Evolutionary conservation across 805 yeast species (phyloP).

Genomic region (Yamadazyma insecticola): DNA sequence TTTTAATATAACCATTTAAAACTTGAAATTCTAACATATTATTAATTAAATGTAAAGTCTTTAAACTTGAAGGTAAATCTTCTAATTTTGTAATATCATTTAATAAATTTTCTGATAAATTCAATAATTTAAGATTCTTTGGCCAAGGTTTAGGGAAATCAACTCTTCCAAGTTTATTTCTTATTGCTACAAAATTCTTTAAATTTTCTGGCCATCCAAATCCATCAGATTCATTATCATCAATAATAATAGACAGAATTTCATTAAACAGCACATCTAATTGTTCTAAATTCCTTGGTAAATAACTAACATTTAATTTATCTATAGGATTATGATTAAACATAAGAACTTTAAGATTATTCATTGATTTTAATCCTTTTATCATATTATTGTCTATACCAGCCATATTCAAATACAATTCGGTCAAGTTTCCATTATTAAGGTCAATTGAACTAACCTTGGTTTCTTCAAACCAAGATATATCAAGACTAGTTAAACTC

Average conservation of each 20-base stretch:
- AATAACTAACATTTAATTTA: constrained; percentile 7
- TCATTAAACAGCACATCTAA: constrained; percentile 25
- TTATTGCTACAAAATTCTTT: too few relatives aligned
- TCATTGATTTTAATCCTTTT: constrained; percentile 15
- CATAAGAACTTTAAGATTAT: constrained; percentile 25
- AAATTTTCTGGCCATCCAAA: too few relatives aligned
- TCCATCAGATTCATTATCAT: constrained; percentile 1
- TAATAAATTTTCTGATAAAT: constrained; percentile 7
- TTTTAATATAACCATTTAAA: not conserved
- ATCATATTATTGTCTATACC: constrained; percentile 2
- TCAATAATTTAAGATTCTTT: constrained; percentile 6
- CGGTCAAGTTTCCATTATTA: constrained; percentile 14
- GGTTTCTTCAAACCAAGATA: constrained; percentile 29
- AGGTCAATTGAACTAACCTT: constrained; percentile 19
- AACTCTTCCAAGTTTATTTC: too few relatives aligned
- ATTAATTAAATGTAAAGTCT: constrained; percentile 5
- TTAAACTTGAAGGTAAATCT: constrained; percentile 7
- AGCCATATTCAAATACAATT: constrained; percentile 29
- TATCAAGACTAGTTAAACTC: constrained; percentile 22
- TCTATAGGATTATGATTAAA: constrained; percentile 25
- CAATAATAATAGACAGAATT: too few relatives aligned
- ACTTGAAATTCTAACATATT: constrained; percentile 1
- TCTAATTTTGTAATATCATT: constrained; percentile 3
- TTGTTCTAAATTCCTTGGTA: constrained; percentile 26
- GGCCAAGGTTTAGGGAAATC: too few relatives aligned